A percentile compares a stretch with the other conserved stretches of the same genome.
Evolutionary conservation across 495 filamentous ascomycete species (phyloP).

Genomic region (Trichoderma orchidacearum): DNA sequence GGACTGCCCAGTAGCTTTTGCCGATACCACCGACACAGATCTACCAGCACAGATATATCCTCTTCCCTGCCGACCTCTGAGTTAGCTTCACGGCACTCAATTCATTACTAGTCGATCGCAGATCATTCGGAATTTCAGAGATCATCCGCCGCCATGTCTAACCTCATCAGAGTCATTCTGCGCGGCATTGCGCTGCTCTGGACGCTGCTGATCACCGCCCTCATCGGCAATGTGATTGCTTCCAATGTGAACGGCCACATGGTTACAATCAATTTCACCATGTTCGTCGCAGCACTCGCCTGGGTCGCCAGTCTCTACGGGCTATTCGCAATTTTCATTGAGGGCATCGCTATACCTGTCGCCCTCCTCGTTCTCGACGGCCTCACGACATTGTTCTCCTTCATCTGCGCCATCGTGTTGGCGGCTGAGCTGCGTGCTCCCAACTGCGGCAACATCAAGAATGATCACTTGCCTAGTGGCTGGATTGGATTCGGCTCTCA

Average conservation of each 20-base stretch:
- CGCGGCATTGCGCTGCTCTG: constrained; percentile 27
- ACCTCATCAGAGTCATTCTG: constrained; percentile 17
- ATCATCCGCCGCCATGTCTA: background rate
- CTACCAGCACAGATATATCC: too few relatives aligned
- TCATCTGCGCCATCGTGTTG: constrained; percentile 30
- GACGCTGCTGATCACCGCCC: constrained; percentile 27
- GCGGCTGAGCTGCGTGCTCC: constrained; percentile 28
- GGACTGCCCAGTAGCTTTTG: too few relatives aligned
- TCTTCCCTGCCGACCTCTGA: background rate
- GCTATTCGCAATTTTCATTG: constrained; percentile 17
- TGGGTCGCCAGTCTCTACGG: constrained; percentile 27
- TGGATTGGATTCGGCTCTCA: constrained; percentile 34
- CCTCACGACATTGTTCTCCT: constrained; percentile 25
- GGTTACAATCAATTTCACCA: constrained; percentile 33
- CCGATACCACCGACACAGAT: too few relatives aligned
- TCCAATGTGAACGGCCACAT: constrained; percentile 23
- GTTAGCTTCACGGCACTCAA: too few relatives aligned
- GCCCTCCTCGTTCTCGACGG: constrained; percentile 24
- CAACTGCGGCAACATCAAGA: constrained; percentile 22
- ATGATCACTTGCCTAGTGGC: constrained; percentile 6
- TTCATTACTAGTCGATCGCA: too few relatives aligned
- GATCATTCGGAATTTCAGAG: background rate
- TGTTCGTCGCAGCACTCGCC: constrained; percentile 31
- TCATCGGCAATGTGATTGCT: constrained; percentile 37
- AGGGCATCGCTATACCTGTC: constrained; percentile 18